Base-by-base conservation (phyloP, 2,329 filamentous ascomycete species). In the Penicillium sp. region DNA sequence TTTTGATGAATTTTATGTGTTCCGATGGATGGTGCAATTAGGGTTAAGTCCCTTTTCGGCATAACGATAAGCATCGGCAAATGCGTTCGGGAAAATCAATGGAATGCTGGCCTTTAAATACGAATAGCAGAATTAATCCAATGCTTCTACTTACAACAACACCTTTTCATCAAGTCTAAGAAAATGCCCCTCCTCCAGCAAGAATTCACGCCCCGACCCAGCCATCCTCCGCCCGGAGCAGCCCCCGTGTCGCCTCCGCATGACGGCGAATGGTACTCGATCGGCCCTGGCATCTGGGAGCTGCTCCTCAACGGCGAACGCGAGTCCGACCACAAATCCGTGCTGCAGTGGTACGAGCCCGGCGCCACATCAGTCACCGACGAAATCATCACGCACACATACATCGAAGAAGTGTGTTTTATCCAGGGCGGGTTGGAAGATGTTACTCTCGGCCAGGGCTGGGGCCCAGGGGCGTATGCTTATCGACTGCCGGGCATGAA, bases 401-500 rank as follows among this genome's bases (percentile, higher is more conserved):
- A 70, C 50, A 64, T 71, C 43, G 74, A 76, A 51, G 73, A 75
- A 49, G 72, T 75, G 49, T 74, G 66, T 56, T 63, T 75, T 40
- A 60, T 71, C 16, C 66, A 72, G 33, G 72, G 71, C 14, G 69
- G 71, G 42, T 57, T 75, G 52, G 66, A 65, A 56, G 72, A 74
- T 61, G 60, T 64, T 40, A 64, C 63, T 16, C 62, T 73, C 8
- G 59, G 55, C 18, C 60, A 66, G 52, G 59, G 64, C 8, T 76
- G 68, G 68, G 57, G 65, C 12, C 65, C 67, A 48, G 72, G 72
- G 38, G 65, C 69, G 3, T 76, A 75, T 66, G 74, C 72, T 14
- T 75, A 75, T 60, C 67, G 73, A 20, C 66, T 71, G 49, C 71
- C 72, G 14, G 72, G 71, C 9, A 75, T 74, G 73, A 60, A 70